These are phyloP conservation scores for Scalesia atractyloides DNA, from an alignment of 129 eudicot genomes.

Conservation along the genomic window DNA sequence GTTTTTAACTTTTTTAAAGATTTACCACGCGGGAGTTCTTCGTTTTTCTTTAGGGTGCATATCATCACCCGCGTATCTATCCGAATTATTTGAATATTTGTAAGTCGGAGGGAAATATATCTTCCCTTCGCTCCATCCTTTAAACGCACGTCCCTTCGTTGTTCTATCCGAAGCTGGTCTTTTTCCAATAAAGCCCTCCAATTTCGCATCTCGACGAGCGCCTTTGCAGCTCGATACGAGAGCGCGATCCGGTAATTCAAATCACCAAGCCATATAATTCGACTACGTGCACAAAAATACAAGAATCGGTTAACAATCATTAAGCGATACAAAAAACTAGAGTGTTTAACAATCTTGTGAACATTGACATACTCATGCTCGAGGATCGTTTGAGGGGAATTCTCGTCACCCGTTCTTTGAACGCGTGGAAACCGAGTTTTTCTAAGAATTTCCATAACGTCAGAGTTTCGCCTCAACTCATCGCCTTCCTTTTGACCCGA, in stretches of 20 bases:
- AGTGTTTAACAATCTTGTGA: background rate
- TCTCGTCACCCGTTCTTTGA: conserved; percentile 60
- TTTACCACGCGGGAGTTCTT: conserved; percentile 98
- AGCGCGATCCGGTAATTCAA: conserved; percentile 90
- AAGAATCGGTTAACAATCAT: conserved; percentile 5
- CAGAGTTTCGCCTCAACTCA: conserved; percentile 80
- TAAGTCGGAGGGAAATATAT: conserved; percentile 98
- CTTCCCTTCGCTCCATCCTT: conserved; percentile 90
- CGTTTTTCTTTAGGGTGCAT: conserved; percentile 86
- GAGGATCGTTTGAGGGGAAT: conserved; percentile 80
- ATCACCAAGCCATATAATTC: conserved; percentile 98
- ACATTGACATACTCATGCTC: conserved; percentile 75
- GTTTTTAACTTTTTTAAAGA: background rate
- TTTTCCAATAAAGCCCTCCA: conserved; percentile 89
- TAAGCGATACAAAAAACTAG: background rate
- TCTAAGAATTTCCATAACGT: conserved; percentile 83
- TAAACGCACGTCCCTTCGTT: conserved; percentile 75
- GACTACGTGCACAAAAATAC: conserved; percentile 41
- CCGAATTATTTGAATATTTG: conserved; percentile 92
- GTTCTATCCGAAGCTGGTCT: conserved; percentile 95
- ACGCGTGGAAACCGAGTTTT: conserved; percentile 94
- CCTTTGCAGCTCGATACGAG: conserved; percentile 86
- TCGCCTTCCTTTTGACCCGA: conserved; percentile 96
- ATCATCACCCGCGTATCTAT: conserved; percentile 92
- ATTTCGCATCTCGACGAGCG: conserved; percentile 94